Evolutionary conservation across 2,329 filamentous ascomycete genomes (phyloP).

Genomic region (Catunica adiposa): DNA sequence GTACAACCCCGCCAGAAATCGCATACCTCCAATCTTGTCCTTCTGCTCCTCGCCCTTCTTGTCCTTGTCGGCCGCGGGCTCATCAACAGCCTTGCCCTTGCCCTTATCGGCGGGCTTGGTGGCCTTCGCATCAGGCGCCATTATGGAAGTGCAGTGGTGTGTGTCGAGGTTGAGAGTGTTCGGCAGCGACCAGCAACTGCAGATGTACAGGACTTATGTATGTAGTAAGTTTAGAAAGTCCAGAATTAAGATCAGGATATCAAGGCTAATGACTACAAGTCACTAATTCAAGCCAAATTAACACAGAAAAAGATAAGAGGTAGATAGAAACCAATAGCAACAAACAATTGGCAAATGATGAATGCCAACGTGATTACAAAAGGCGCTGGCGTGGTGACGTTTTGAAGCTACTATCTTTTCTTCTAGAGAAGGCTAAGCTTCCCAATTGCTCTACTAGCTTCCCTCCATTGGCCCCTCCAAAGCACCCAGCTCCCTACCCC

Average conservation of each 20-base stretch:
- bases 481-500: too few relatives aligned
- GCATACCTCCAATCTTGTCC: constrained; percentile 22
- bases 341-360: constrained; percentile 1
- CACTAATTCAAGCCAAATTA: neutral
- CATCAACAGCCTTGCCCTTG: constrained; percentile 78
- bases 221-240: neutral
- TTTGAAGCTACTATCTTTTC: constrained; percentile 5
- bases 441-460: too few relatives aligned
- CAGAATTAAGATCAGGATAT: neutral
- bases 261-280: neutral
- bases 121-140: constrained; percentile 89
- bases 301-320: neutral
- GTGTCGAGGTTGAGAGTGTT: neutral
- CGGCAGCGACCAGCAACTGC: constrained; percentile 1
- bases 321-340: neutral
- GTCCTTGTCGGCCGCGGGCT: constrained; percentile 43
- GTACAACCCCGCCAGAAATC: constrained; percentile 18
- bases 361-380: neutral
- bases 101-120: constrained; percentile 78
- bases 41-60: constrained; percentile 54
- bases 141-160: constrained; percentile 25
- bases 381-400: constrained; percentile 5
- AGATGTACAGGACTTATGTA: neutral
- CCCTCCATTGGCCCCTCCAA: too few relatives aligned
- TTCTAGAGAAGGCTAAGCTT: neutral